Percentiles rank a stretch among this genome's conserved stretches.
Evolutionary conservation across 2,329 filamentous ascomycete species (phyloP).

Genomic region (Moelleriella libera): DNA sequence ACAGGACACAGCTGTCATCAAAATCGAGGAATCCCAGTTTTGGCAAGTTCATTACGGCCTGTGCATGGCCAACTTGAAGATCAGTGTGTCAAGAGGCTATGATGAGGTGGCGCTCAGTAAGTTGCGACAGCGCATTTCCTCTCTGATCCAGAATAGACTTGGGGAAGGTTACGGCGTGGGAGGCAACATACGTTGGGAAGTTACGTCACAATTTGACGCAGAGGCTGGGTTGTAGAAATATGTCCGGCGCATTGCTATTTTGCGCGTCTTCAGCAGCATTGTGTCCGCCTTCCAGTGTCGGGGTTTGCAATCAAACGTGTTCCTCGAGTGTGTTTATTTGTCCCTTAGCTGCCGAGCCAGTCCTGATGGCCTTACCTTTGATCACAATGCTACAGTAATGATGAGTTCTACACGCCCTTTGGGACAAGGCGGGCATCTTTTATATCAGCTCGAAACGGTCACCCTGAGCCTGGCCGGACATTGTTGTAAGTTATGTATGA

Average conservation of each 20-base stretch:
- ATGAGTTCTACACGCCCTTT: too few species aligned
- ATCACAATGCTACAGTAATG: too few species aligned
- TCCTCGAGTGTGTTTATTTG: too few species aligned
- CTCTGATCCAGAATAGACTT: constrained; percentile 70
- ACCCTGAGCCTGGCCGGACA: too few species aligned
- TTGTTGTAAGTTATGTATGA: neutral
- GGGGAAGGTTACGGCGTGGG: constrained; percentile 78
- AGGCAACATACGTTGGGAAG: constrained; percentile 77
- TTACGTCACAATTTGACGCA: constrained; percentile 63
- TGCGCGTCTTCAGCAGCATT: too few species aligned
- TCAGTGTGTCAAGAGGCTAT: constrained; percentile 50
- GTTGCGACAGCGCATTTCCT: constrained; percentile 61
- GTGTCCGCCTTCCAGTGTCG: too few species aligned
- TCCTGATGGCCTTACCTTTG: too few species aligned
- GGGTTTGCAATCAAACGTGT: too few species aligned
- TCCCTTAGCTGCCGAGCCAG: too few species aligned
- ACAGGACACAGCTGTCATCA: constrained; percentile 58
- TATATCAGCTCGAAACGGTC: too few species aligned
- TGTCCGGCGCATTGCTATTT: too few species aligned
- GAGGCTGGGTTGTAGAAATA: constrained; percentile 11
- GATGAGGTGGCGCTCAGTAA: constrained; percentile 60
- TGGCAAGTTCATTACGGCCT: constrained; percentile 98
- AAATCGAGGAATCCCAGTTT: constrained; percentile 82
- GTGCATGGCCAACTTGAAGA: constrained; percentile 86
- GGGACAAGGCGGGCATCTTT: too few species aligned